phyloP scores from a whole-genome alignment of 2,329 filamentous ascomycete genomes.

The Calonectria pteridis region DNA sequence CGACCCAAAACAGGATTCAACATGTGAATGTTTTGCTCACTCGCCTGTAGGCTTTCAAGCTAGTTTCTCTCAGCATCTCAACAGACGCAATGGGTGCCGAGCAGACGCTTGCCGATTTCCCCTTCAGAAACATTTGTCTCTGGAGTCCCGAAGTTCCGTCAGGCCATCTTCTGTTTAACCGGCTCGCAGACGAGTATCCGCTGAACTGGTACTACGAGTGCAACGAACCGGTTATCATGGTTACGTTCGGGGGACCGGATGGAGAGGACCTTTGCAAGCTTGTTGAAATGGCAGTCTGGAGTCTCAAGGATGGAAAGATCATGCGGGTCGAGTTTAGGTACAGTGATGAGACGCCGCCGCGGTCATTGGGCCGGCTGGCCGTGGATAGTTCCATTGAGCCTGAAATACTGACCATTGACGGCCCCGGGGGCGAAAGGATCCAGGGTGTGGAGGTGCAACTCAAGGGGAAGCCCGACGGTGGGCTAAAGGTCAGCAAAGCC shows the following conservation, averaged over 20 bases:
- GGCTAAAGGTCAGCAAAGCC: constrained; percentile 7
- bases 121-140: neutral
- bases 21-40: neutral
- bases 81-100: neutral
- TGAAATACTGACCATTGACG: neutral
- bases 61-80: constrained; percentile 5
- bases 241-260: neutral
- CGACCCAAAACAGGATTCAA: neutral
- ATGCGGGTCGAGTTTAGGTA: neutral
- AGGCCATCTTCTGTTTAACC: neutral
- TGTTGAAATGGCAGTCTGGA: neutral
- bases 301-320: neutral
- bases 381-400: neutral
- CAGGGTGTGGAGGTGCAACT: neutral
- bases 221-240: neutral
- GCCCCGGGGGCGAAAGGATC: constrained; percentile 10
- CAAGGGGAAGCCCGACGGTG: neutral
- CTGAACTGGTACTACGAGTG: neutral
- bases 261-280: neutral
- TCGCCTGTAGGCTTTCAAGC: constrained; percentile 6
- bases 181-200: neutral
- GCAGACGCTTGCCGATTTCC: neutral
- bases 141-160: constrained; percentile 2
- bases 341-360: neutral
- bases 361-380: neutral